A percentile compares a stretch with the other conserved stretches of the same genome.
These are phyloP conservation scores for Madurella mycetomatis DNA, from an alignment of 2,329 filamentous ascomycete species.

Conservation along the genomic window DNA sequence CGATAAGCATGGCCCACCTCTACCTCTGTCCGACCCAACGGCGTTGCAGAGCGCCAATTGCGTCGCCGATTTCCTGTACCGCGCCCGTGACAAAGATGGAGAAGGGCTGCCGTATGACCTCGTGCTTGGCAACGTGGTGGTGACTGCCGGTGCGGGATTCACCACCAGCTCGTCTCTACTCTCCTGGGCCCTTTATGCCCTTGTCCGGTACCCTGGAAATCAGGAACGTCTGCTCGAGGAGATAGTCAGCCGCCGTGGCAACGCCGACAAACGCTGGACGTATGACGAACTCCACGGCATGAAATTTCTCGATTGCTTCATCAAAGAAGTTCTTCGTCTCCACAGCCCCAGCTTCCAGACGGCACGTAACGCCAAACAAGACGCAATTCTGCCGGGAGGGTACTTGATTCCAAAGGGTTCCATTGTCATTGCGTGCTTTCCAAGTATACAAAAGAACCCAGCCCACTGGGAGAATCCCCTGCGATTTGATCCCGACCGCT, in stretches of 20 bases:
- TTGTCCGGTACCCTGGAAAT: neutral
- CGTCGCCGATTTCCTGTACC: neutral
- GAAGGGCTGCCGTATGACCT: neutral
- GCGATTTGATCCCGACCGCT: constrained; percentile 1
- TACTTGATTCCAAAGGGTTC: constrained; percentile 1
- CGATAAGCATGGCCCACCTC: no score
- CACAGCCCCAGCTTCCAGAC: constrained; percentile 4
- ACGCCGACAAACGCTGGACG: neutral
- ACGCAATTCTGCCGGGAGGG: constrained; percentile 1
- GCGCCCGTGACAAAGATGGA: constrained; percentile 1
- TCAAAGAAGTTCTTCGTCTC: constrained; percentile 2
- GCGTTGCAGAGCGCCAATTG: neutral
- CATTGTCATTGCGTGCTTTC: neutral
- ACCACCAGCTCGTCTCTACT: constrained; percentile 2
- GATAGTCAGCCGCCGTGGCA: neutral
- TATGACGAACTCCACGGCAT: neutral
- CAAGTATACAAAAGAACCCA: constrained; percentile 1
- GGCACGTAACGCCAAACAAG: neutral
- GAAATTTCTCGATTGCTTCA: neutral
- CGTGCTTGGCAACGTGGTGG: neutral
- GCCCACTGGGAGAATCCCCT: constrained; percentile 1
- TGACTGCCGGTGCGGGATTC: neutral
- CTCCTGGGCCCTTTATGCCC: constrained; percentile 2
- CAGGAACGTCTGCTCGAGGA: constrained; percentile 3
- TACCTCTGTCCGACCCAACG: no score